Percentiles rank a stretch among this genome's conserved stretches.
Evolutionary conservation across 1,139 yeast genomes (phyloP).

Genomic region (Neolecta irregularis): DNA sequence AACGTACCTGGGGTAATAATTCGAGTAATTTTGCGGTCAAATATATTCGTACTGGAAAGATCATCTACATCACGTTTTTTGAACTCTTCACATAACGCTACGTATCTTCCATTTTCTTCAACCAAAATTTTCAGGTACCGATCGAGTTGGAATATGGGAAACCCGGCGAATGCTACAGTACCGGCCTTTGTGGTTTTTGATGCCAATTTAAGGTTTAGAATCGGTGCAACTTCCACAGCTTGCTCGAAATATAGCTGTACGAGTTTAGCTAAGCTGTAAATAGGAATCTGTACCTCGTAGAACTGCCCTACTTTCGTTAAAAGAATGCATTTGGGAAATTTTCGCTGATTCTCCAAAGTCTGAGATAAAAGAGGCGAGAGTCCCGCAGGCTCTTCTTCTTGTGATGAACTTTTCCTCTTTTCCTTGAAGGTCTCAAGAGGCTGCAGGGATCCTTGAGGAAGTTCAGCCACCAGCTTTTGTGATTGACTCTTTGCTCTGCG

Average conservation of each 20-base stretch:
- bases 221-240: slow-evolving; percentile 58
- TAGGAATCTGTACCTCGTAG: slow-evolving; percentile 35
- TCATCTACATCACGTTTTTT: slow-evolving; percentile 11
- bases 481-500: background rate
- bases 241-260: slow-evolving; percentile 60
- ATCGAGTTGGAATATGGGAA: slow-evolving; percentile 57
- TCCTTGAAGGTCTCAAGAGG: no score
- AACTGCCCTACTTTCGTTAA: slow-evolving; percentile 83
- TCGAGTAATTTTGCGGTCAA: slow-evolving; percentile 58
- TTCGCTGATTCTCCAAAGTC: slow-evolving; percentile 29
- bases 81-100: slow-evolving; percentile 66
- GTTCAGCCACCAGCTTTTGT: background rate
- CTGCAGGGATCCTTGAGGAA: no score
- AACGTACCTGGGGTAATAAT: slow-evolving; percentile 88
- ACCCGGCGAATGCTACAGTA: slow-evolving; percentile 76
- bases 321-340: slow-evolving; percentile 54
- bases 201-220: slow-evolving; percentile 49
- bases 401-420: no score
- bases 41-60: slow-evolving; percentile 26
- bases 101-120: slow-evolving; percentile 50
- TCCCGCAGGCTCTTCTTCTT: no score
- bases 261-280: background rate
- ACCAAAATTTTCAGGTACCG: slow-evolving; percentile 62
- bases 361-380: slow-evolving; percentile 12
- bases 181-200: slow-evolving; percentile 30